phyloP scores from a whole-genome alignment of 352 stramenopile species.

The Peronospora destructor region DNA sequence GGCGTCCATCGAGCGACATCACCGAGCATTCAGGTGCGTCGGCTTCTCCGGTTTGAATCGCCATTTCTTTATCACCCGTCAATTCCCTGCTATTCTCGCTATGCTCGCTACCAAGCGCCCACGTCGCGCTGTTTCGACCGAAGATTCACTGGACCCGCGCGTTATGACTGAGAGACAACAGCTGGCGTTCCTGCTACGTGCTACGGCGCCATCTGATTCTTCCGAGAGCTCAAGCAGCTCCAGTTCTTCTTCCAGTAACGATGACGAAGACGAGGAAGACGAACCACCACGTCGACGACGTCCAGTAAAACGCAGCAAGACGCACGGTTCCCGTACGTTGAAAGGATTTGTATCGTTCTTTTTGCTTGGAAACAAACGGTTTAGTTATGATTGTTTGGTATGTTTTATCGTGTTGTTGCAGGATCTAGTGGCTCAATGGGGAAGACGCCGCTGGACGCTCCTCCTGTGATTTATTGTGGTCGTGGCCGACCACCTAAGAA shows the following conservation, averaged over 20 bases:
- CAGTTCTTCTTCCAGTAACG: conserved; percentile 29
- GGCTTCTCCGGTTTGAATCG: conserved; percentile 1
- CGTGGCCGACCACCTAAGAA: conserved; percentile 41
- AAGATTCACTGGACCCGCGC: conserved; percentile 41
- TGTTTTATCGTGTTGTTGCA: conserved; percentile 4
- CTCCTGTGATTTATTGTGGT: conserved; percentile 32
- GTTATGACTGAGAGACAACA: conserved; percentile 84
- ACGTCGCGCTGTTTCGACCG: conserved; percentile 18
- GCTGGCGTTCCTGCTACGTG: conserved; percentile 72
- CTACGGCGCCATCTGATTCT: conserved; percentile 52
- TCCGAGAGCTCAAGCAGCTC: conserved; percentile 25
- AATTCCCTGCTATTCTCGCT: not conserved
- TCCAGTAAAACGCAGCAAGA: conserved; percentile 26
- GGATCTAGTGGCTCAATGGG: conserved; percentile 8
- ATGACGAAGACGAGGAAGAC: conserved; percentile 31
- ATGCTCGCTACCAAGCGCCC: conserved; percentile 30
- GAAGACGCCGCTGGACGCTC: conserved; percentile 22
- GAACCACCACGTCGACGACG: conserved; percentile 19
- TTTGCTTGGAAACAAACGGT: conserved; percentile 1
- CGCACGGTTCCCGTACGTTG: conserved; percentile 21
- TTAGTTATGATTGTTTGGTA: conserved; percentile 4
- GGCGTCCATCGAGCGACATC: conserved; percentile 28
- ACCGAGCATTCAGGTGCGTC: conserved; percentile 22
- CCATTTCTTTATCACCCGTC: not conserved
- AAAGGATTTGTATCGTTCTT: conserved; percentile 2